Conservation (phyloP, 768 basidiomycete species). For the Rhizopogon rudus region DNA sequence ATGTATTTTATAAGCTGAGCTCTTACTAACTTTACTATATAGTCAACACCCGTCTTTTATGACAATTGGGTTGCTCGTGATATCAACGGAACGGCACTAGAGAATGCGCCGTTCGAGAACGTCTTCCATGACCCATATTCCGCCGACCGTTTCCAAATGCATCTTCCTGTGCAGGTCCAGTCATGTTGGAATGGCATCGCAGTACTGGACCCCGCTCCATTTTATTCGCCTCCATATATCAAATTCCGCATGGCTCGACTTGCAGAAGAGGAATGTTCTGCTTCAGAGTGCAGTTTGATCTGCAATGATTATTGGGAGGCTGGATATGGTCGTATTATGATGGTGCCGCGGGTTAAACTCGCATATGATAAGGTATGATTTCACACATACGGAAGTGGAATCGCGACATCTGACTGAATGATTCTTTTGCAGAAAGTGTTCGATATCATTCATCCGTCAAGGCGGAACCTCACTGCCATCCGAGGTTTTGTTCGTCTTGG, state of each 20-base stretch:
- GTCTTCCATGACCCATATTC: slow-evolving; percentile 86
- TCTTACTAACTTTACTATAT: not conserved
- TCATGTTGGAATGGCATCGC: slow-evolving; percentile 99
- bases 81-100: slow-evolving; percentile 96
- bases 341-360: slow-evolving; percentile 95
- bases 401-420: slow-evolving; percentile 1
- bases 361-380: slow-evolving; percentile 82
- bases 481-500: slow-evolving; percentile 92
- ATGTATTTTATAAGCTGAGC: not conserved
- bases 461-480: slow-evolving; percentile 93
- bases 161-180: slow-evolving; percentile 94
- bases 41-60: slow-evolving; percentile 86
- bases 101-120: slow-evolving; percentile 94
- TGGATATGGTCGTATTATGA: slow-evolving; percentile 94
- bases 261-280: slow-evolving; percentile 87
- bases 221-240: slow-evolving; percentile 88
- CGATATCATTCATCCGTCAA: slow-evolving; percentile 87
- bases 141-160: slow-evolving; percentile 78
- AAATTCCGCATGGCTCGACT: slow-evolving; percentile 94
- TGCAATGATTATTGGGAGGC: slow-evolving; percentile 99
- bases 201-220: slow-evolving; percentile 90
- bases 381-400: not conserved
- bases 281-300: slow-evolving; percentile 92
- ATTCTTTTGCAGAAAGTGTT: slow-evolving; percentile 69
- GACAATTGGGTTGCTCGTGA: slow-evolving; percentile 99